Base-by-base conservation (phyloP, 805 yeast species). In the Helenozyma rhizophorensis region DNA sequence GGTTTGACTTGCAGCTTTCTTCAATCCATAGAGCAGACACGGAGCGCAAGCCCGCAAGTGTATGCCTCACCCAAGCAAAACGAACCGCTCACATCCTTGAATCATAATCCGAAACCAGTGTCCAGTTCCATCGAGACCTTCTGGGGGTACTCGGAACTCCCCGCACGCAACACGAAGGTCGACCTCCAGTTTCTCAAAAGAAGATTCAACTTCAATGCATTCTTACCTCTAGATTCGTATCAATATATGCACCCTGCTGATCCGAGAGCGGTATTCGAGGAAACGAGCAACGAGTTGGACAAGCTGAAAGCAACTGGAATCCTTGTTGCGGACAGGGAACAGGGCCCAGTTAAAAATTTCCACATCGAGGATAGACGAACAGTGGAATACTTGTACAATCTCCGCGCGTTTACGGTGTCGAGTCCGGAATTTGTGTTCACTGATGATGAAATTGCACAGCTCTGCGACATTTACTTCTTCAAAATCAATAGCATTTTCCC, bases 341-440 rank as follows among this genome's bases (percentile, higher is more conserved):
- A 15, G 16, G 9, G 4, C 14, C 4, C 21, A 4, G n/a, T 10
- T 4, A 42, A 41, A 17, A 40, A 36, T 21, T 37, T 25, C 39
- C 34, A 48, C 25, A 41, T 54, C 23, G 39, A 36, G 27, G 36
- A 33, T 29, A 22, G 22, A 13, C 34, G 38, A 13, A 37, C 36
- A 14, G 51, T 45, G 33, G 51, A 56, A 4, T 63, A 58, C 34
- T 43, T 65, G 27, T 38, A 54, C 14, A 48, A 58, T 21, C 56
- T 65, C 16, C 51, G 58, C 24, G 71, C 72, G 9, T 66, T 66
- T 37, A 56, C 59, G 6, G 43, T 65, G 37, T 62, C 60, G 9
- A 42, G 60, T 14, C 43, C 48, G 2, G 52, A 47, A 27, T 56
- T 40, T 30, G 48, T 42, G 7, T 45, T 60, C 15, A 33, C 38